phyloP scores from a whole-genome alignment of 169 alveolate species.

The Plasmodium sp. region DNA sequence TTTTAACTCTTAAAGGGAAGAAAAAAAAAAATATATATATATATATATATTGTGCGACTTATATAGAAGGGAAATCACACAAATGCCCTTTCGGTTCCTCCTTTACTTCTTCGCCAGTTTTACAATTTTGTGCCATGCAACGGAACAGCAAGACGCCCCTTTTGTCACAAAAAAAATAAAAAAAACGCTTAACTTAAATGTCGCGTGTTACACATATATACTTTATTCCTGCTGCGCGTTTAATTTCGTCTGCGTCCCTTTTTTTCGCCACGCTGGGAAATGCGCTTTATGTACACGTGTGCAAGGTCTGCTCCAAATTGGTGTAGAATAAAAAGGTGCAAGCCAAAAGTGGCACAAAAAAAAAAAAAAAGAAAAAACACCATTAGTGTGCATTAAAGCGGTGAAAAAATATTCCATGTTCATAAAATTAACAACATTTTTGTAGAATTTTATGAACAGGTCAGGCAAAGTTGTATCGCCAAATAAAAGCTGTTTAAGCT shows the following conservation, averaged over 20 bases:
- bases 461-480: neutral
- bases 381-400: neutral
- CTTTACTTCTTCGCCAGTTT: constrained; percentile 50
- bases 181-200: neutral
- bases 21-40: neutral
- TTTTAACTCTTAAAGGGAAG: neutral
- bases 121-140: constrained; percentile 73
- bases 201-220: neutral
- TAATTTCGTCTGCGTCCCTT: neutral
- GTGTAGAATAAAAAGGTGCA: neutral
- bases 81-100: neutral
- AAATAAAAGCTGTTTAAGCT: neutral
- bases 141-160: neutral
- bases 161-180: constrained; percentile 36
- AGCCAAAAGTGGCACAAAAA: neutral
- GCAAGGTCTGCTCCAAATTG: constrained; percentile 15
- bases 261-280: neutral
- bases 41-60: neutral
- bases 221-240: neutral
- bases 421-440: constrained; percentile 32
- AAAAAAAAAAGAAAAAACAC: constrained; percentile 17
- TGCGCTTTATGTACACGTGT: constrained; percentile 14
- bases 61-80: neutral
- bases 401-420: constrained; percentile 31
- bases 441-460: constrained; percentile 63